phyloP scores from a whole-genome alignment of 148 eudicot species.

The Spergularia bocconei region DNA sequence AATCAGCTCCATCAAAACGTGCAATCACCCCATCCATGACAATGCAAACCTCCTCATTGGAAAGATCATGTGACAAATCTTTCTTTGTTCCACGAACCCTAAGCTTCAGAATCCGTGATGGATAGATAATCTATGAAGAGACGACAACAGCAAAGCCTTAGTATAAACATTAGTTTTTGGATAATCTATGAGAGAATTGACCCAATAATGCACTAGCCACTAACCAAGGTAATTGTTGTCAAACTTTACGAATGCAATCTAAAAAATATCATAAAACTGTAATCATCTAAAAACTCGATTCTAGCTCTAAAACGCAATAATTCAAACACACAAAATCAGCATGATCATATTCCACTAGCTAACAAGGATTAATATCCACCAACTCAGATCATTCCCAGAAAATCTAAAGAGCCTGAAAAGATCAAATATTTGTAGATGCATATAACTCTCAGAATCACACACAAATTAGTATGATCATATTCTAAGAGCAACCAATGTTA shows the following conservation, averaged over 20 bases:
- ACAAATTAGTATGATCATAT: conserved; percentile 1
- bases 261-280: not conserved
- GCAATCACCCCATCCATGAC: conserved; percentile 81
- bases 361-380: not conserved
- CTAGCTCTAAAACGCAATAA: not conserved
- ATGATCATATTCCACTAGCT: not conserved
- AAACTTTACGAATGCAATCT: not conserved
- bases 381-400: not conserved
- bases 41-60: conserved; percentile 81
- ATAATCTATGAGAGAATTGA: conserved; percentile 23
- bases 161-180: not conserved
- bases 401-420: not conserved
- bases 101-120: conserved; percentile 62
- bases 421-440: not conserved
- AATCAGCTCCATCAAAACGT: conserved; percentile 86
- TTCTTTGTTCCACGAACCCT: conserved; percentile 80
- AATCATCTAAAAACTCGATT: not conserved
- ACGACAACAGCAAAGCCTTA: not conserved
- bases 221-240: too few relatives aligned
- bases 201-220: not conserved
- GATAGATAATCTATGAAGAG: conserved; percentile 58
- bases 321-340: not conserved
- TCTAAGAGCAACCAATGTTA: not conserved
- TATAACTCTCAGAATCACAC: not conserved
- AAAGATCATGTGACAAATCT: conserved; percentile 63